Conservation (phyloP, 345 rosid species). For the Raphanus raphanistrum region DNA sequence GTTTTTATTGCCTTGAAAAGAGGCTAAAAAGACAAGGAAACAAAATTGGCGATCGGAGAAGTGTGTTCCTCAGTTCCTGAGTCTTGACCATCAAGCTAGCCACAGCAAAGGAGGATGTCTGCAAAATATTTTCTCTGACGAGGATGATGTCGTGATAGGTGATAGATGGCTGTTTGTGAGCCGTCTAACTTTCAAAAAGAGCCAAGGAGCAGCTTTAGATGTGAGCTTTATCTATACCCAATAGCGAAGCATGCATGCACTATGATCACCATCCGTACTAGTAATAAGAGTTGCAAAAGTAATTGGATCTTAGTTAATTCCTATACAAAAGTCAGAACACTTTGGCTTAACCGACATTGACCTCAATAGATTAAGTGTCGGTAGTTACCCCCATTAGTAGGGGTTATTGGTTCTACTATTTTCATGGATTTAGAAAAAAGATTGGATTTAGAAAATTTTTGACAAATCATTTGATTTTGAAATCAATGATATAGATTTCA, state of each 20-base stretch:
- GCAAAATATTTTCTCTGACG: neutral
- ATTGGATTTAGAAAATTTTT: no score
- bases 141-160: neutral
- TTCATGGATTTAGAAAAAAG: no score
- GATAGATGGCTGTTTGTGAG: neutral
- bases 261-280: neutral
- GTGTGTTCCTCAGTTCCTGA: neutral
- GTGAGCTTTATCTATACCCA: neutral
- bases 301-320: neutral
- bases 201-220: neutral
- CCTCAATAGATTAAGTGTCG: neutral
- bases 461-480: no score
- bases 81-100: neutral
- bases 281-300: neutral
- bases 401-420: no score
- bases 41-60: neutral
- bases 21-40: neutral
- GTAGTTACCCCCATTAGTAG: neutral
- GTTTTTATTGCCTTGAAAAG: neutral
- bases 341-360: neutral
- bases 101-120: neutral
- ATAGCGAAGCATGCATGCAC: neutral
- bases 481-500: no score
- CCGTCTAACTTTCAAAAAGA: neutral
- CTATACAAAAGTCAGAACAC: neutral